These are phyloP conservation scores for Xylaria acuta DNA, from an alignment of 495 filamentous ascomycete genomes.

Conservation along the genomic window DNA sequence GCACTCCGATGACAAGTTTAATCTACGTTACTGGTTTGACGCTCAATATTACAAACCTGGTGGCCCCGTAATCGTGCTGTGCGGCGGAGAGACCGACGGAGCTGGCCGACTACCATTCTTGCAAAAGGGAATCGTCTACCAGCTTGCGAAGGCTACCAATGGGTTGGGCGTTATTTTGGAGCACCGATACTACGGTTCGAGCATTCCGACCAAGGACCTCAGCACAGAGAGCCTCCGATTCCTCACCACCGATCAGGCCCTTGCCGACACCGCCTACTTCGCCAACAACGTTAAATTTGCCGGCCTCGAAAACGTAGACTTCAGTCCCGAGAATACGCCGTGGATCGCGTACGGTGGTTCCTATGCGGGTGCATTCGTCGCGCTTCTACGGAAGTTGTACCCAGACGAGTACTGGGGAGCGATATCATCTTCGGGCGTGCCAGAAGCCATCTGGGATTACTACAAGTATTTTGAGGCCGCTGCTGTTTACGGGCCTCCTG, in stretches of 20 bases:
- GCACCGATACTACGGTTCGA: constrained; percentile 75
- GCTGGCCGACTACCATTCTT: constrained; percentile 64
- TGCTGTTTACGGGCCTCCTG: constrained; percentile 55
- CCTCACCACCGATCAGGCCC: constrained; percentile 75
- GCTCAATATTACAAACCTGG: constrained; percentile 67
- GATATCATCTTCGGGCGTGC: constrained; percentile 74
- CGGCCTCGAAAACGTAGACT: constrained; percentile 65
- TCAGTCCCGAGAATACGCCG: constrained; percentile 63
- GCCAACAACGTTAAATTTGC: constrained; percentile 68
- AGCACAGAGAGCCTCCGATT: constrained; percentile 72
- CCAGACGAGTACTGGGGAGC: constrained; percentile 72
- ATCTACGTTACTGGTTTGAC: constrained; percentile 78
- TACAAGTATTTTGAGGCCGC: constrained; percentile 75
- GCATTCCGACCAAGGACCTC: constrained; percentile 63
- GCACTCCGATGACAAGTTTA: constrained; percentile 64
- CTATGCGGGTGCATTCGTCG: constrained; percentile 75
- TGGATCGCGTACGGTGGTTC: constrained; percentile 78
- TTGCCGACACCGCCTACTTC: constrained; percentile 77
- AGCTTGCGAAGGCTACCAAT: constrained; percentile 66
- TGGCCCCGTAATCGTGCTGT: constrained; percentile 74
- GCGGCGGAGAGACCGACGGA: constrained; percentile 68
- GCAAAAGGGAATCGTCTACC: constrained; percentile 70
- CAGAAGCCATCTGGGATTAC: constrained; percentile 72
- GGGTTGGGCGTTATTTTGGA: constrained; percentile 79
- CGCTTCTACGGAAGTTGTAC: constrained; percentile 72